Percentiles rank a stretch among this genome's conserved stretches.
Evolutionary conservation across 2,329 filamentous ascomycete genomes (phyloP).

Genomic region (Dothidotthia symphoricarpi): DNA sequence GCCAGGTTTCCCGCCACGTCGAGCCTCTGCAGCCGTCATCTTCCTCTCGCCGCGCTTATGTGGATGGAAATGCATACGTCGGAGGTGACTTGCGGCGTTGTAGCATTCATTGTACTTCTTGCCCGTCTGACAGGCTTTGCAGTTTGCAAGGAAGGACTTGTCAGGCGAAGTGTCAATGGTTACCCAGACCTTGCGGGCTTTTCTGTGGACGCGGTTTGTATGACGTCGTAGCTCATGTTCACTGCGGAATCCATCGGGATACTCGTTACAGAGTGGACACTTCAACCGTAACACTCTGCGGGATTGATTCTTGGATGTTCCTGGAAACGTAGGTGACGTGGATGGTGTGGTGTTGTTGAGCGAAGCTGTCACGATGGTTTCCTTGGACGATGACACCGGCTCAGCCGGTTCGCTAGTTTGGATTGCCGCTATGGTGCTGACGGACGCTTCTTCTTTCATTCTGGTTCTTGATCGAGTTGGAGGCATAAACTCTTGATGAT

Average conservation of each 20-base stretch:
- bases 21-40: slow-evolving; percentile 57
- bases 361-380: slow-evolving; percentile 33
- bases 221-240: slow-evolving; percentile 66
- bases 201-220: slow-evolving; percentile 64
- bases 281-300: slow-evolving; percentile 37
- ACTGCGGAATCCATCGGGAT: slow-evolving; percentile 77
- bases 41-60: slow-evolving; percentile 56
- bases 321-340: slow-evolving; percentile 35
- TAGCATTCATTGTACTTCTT: slow-evolving; percentile 92
- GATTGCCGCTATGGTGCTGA: slow-evolving; percentile 22
- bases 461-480: slow-evolving; percentile 36
- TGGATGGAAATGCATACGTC: slow-evolving; percentile 82
- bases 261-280: slow-evolving; percentile 68
- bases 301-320: slow-evolving; percentile 29
- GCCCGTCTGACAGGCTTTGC: slow-evolving; percentile 73
- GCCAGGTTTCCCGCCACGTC: slow-evolving; percentile 60
- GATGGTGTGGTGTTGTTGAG: slow-evolving; percentile 25
- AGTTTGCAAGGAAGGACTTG: slow-evolving; percentile 69
- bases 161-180: slow-evolving; percentile 61
- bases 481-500: slow-evolving; percentile 29
- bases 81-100: slow-evolving; percentile 86
- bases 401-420: slow-evolving; percentile 26
- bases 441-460: slow-evolving; percentile 33
- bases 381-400: slow-evolving; percentile 25
- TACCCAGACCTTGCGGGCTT: slow-evolving; percentile 61